Evolutionary conservation across 169 alveolate species (phyloP).

Genomic region (Cryptosporidium felis): DNA sequence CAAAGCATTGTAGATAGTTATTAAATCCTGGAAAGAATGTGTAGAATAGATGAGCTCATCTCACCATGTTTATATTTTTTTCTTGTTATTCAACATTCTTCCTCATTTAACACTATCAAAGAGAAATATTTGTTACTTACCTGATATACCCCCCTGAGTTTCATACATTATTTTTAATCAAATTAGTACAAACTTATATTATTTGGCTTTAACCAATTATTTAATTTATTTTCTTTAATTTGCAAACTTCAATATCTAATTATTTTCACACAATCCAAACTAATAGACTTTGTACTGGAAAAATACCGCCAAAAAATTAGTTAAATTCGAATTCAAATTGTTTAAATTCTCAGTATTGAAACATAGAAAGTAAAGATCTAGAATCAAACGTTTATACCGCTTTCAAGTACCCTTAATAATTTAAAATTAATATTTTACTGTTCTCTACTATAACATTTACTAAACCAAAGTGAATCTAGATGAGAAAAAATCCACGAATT

Average conservation of each 20-base stretch:
- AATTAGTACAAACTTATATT: too few species aligned
- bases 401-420: not conserved
- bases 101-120: too few species aligned
- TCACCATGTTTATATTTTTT: too few species aligned
- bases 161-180: not conserved
- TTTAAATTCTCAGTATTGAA: not conserved
- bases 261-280: not conserved
- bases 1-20: too few species aligned
- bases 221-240: too few species aligned
- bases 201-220: too few species aligned
- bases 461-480: conserved; percentile 36
- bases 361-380: not conserved
- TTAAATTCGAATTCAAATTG: not conserved
- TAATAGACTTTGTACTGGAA: conserved; percentile 11
- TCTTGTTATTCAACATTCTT: too few species aligned
- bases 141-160: conserved; percentile 40
- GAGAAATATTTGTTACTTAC: too few species aligned
- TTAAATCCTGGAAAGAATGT: too few species aligned
- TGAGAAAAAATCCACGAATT: conserved; percentile 74
- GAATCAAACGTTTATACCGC: not conserved
- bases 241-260: not conserved
- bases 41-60: too few species aligned
- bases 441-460: not conserved
- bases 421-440: not conserved
- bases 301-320: conserved; percentile 12